Percentiles rank a stretch among this genome's conserved stretches.
phyloP scores from a whole-genome alignment of 345 rosid species.

The Atalantia buxifolia region DNA sequence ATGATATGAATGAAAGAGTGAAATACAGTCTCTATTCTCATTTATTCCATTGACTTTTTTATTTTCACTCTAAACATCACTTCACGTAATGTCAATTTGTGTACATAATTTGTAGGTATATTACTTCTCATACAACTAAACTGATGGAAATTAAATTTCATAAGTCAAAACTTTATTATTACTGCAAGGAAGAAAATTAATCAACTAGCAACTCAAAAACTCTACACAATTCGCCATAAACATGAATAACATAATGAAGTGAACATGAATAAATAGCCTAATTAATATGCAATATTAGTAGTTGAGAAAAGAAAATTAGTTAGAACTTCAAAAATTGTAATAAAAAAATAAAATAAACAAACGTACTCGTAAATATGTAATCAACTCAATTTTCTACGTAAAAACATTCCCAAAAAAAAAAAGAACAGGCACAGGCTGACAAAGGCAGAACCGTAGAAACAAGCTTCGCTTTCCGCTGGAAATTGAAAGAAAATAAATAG shows the following conservation, averaged over 20 bases:
- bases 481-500: not conserved
- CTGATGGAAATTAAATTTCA: not conserved
- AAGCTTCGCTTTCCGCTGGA: not conserved
- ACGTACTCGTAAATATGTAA: not conserved
- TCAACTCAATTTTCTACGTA: not conserved
- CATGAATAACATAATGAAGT: not conserved
- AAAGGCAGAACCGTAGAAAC: not conserved
- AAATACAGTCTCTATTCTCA: not conserved
- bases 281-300: not conserved
- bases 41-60: not conserved
- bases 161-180: not conserved
- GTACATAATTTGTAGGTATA: no score
- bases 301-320: not conserved
- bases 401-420: no score
- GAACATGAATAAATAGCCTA: not conserved
- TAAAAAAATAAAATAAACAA: no score
- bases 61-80: not conserved
- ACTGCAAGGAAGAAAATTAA: not conserved
- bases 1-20: not conserved
- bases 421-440: not conserved
- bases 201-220: not conserved
- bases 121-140: not conserved
- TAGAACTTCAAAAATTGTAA: not conserved
- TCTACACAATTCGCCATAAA: constrained; percentile 6
- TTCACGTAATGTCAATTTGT: no score